Percentiles rank a stretch among this genome's conserved stretches.
phyloP scores from a whole-genome alignment of 179 eudicot species.

The Beta corolliflora region DNA sequence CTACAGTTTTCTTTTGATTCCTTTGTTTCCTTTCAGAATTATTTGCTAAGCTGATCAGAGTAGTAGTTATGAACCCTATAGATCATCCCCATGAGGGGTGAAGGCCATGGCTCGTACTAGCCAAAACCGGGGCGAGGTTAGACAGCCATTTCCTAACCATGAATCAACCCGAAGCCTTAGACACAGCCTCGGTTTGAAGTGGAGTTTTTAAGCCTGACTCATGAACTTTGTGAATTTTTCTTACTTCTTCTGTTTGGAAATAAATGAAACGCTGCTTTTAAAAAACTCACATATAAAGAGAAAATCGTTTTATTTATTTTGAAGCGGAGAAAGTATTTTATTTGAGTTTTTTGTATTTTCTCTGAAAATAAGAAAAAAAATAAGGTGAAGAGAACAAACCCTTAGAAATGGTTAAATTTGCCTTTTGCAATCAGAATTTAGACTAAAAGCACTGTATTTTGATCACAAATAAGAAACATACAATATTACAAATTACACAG shows the following conservation, averaged over 20 bases:
- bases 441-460: background rate
- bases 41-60: background rate
- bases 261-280: too few species aligned
- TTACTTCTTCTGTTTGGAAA: too few species aligned
- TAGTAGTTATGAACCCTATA: too few species aligned
- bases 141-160: background rate
- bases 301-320: too few species aligned
- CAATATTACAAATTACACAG: background rate
- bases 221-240: background rate
- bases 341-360: too few species aligned
- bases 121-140: background rate
- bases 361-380: too few species aligned
- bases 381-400: too few species aligned
- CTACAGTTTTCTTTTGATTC: background rate
- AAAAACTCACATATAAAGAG: too few species aligned
- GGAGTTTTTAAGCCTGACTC: background rate
- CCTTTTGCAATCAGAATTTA: background rate
- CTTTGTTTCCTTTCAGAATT: background rate
- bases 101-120: background rate
- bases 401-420: background rate
- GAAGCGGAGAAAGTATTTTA: too few species aligned
- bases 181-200: too few species aligned
- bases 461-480: conserved; percentile 16
- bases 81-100: too few species aligned
- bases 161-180: background rate